Evolutionary conservation across 2,329 filamentous ascomycete species (phyloP).

Genomic region (Grosmannia serpens): DNA sequence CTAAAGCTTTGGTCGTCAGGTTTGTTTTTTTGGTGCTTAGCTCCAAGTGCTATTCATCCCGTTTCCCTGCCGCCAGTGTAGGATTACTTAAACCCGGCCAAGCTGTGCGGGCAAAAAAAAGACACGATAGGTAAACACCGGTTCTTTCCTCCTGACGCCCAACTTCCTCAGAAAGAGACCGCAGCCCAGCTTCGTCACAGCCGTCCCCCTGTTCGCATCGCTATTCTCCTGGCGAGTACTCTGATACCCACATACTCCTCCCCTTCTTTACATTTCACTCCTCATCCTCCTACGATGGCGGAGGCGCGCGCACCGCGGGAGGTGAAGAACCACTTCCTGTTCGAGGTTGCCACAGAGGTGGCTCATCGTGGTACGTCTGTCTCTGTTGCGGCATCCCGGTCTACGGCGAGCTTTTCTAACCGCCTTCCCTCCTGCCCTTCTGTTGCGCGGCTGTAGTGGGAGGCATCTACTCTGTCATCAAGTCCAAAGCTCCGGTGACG

Average conservation of each 20-base stretch:
- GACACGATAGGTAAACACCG: not conserved
- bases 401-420: not conserved
- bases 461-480: slow-evolving; percentile 97
- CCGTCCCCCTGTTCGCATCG: not conserved
- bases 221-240: not conserved
- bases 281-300: slow-evolving; percentile 5
- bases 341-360: slow-evolving; percentile 94
- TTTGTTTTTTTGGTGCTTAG: not conserved
- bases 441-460: slow-evolving; percentile 49
- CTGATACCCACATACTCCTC: slow-evolving; percentile 6
- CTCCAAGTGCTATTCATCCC: not conserved
- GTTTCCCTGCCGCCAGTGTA: not conserved
- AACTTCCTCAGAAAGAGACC: not conserved
- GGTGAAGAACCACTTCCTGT: slow-evolving; percentile 90
- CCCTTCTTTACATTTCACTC: slow-evolving; percentile 5
- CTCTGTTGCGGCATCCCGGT: not conserved
- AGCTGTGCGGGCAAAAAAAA: not conserved
- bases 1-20: not conserved
- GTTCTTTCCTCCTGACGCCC: not conserved
- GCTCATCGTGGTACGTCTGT: slow-evolving; percentile 71
- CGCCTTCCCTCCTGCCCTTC: not conserved
- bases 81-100: not conserved
- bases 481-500: slow-evolving; percentile 96
- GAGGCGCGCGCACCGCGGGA: slow-evolving; percentile 45
- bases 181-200: not conserved